phyloP scores from a whole-genome alignment of 768 basidiomycete species.

The Butyriboletus loyo region DNA sequence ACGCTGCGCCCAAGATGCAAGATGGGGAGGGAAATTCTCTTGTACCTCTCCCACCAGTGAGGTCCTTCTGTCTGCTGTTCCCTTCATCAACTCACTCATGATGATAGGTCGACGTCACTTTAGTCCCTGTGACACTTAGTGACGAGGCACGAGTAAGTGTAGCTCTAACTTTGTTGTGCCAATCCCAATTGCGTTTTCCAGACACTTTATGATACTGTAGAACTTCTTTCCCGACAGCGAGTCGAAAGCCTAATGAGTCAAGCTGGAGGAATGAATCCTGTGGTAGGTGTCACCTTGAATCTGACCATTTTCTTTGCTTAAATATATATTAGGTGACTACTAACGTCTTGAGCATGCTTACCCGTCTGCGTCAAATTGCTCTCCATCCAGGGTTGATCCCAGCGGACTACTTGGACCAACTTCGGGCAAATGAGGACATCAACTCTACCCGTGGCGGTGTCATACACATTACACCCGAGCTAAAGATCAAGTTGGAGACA shows the following conservation, averaged over 20 bases:
- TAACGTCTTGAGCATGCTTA: slow-evolving; percentile 78
- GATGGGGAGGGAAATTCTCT: slow-evolving; percentile 70
- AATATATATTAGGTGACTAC: slow-evolving; percentile 51
- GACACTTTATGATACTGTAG: slow-evolving; percentile 69
- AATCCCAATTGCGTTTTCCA: slow-evolving; percentile 23
- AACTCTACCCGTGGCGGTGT: slow-evolving; percentile 18
- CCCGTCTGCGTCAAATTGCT: slow-evolving; percentile 78
- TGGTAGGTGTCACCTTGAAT: slow-evolving; percentile 32
- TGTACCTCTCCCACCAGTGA: slow-evolving; percentile 70
- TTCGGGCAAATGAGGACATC: slow-evolving; percentile 36
- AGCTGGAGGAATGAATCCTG: slow-evolving; percentile 37
- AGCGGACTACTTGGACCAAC: slow-evolving; percentile 62
- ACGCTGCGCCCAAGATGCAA: slow-evolving; percentile 62
- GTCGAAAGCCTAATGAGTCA: slow-evolving; percentile 51
- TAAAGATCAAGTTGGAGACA: slow-evolving; percentile 54
- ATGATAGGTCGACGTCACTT: slow-evolving; percentile 69
- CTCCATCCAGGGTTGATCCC: slow-evolving; percentile 80
- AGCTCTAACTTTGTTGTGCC: too few relatives aligned
- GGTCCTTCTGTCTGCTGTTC: background rate
- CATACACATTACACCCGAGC: slow-evolving; percentile 48
- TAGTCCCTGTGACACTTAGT: slow-evolving; percentile 64
- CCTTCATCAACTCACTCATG: slow-evolving; percentile 1
- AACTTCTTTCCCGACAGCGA: slow-evolving; percentile 58
- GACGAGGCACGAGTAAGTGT: slow-evolving; percentile 60
- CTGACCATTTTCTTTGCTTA: background rate